A percentile compares a stretch with the other conserved stretches of the same genome.
Evolutionary conservation across 2,329 filamentous ascomycete genomes (phyloP).

Genomic region (Xylaria arbuscula): DNA sequence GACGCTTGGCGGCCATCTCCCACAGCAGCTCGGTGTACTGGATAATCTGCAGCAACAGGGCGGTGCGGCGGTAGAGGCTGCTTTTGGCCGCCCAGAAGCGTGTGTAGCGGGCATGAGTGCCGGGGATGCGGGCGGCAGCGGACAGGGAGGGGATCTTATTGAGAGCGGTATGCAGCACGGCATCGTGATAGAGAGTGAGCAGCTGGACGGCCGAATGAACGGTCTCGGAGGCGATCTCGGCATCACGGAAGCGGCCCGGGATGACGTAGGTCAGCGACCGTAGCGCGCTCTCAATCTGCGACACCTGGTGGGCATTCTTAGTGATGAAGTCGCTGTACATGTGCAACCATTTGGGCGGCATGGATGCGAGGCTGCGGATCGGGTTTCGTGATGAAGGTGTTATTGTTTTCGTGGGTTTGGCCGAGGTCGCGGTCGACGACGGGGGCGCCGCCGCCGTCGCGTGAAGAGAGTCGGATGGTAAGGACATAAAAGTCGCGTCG

Average conservation of each 20-base stretch:
- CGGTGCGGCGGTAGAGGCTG: conserved; percentile 81
- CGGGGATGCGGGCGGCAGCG: conserved; percentile 65
- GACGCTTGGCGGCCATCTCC: conserved; percentile 94
- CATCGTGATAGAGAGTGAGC: conserved; percentile 92
- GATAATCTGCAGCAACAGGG: conserved; percentile 85
- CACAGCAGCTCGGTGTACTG: conserved; percentile 96
- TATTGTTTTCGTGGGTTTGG: background rate
- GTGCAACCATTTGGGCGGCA: conserved; percentile 73
- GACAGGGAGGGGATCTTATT: conserved; percentile 69
- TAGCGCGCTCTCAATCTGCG: conserved; percentile 93
- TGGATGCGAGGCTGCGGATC: conserved; percentile 61
- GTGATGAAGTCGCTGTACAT: conserved; percentile 92
- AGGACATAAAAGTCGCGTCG: conserved; percentile 37
- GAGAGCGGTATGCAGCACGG: conserved; percentile 76
- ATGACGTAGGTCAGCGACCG: conserved; percentile 96
- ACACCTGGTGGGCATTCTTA: conserved; percentile 92
- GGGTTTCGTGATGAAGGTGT: conserved; percentile 42
- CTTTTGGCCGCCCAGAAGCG: conserved; percentile 72
- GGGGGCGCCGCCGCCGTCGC: conserved; percentile 40
- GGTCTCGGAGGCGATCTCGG: conserved; percentile 93
- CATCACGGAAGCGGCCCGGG: conserved; percentile 88
- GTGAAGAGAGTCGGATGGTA: conserved; percentile 40
- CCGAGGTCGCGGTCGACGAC: background rate
- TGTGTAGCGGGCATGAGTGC: conserved; percentile 73
- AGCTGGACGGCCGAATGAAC: conserved; percentile 90